Base-by-base conservation (phyloP, 2,329 filamentous ascomycete genomes). In the Cytospora paraplurivora region DNA sequence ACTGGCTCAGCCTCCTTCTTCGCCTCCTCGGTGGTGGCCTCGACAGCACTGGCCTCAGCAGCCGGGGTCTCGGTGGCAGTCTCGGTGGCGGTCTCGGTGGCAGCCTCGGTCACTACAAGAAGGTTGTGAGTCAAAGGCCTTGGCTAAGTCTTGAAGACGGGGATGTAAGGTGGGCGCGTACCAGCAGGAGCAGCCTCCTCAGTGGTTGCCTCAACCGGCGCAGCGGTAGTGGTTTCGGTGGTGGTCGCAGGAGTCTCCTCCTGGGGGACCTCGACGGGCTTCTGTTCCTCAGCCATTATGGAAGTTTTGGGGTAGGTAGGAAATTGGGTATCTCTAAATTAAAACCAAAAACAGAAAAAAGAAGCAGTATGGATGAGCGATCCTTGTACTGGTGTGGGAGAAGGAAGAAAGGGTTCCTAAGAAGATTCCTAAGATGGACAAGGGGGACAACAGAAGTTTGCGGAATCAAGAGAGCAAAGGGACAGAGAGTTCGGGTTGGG, bases 281-380 rank as follows among this genome's bases (percentile, higher is more conserved):
- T 92, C 78, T 87, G 84, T 77, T 81, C 82, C 74, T 92, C 89
- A 80, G 90, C 87, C 89, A 92, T 92, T 82, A 72, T 84, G 81
- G 76, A 74, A 74, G 68, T 64, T 70, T 34, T 59, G 35, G 51
- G 47, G 55, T 44, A 57, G 38, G 61, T 70, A 69, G 68, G 62
- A 67, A 73, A 67, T 69, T 75, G 80, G 80, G 81, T 82, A 83
- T 83, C 81, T 82, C 78, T 79, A 76, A 72, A 75, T 78, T 65
- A 68, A 62, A 67, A 65, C 51, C 60, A 63, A 56, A 65, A 63
- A 63, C 55, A 56, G 53, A 60, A 57, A 65, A 56, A 55, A 49
- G 62, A 47, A 65, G 57, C 32, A 57, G 41, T 44, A n/a, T 50
- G 47, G 21, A 57, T 32, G 53, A 35, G 33, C 44, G 38, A 7